Evolutionary conservation across 495 filamentous ascomycete species (phyloP), one percentile per base, ranked within the genome.

Genomic region (Cudoniella acicularis): DNA sequence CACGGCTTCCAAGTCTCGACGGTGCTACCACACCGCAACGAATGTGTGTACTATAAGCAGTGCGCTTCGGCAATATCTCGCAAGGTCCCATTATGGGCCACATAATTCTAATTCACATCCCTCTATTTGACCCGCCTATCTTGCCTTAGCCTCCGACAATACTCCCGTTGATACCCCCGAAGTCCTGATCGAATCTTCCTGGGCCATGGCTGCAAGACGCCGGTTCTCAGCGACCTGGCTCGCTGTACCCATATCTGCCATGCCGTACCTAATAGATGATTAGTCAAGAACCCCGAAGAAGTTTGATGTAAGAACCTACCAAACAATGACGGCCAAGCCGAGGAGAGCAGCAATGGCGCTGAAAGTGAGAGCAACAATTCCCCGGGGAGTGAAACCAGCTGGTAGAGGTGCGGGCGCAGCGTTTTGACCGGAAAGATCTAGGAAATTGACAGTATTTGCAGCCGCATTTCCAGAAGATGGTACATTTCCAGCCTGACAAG

Each of bases 281-380:
- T 55, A 61, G 24, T 49, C 11, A 49, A 26, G 11, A 2, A 6
- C 23, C 6, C 20, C 23, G 3, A 17, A 6, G 30, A 16, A 25
- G 11, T 25, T 3, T 17, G 20, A 9, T 82, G 68, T 0, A 82
- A n/a, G 18, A n/a, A 62, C 87, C 67, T 89, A 94, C 79, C 87
- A 86, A 0, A 75, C 75, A 62, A 95, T 86, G 45, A 82, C 78
- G 0, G 72, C 78, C 45, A 92, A 75, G 3, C 91, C 91, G n/a
- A 90, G 43, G n/a, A 91, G 73, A 0, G 89, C 91, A 40, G 78
- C 77, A 0, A 93, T 54, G 57, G 77, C 76, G 67, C 87, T 91
- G 62, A 93, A 91, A 2, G 84, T 83, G 51, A 92, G 59, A 0
- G 90, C 90, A 1, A 89, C 83, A 49, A 87, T 86, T 2, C 90